Percentiles rank a stretch among this genome's conserved stretches.
Conservation (phyloP, 345 rosid genomes). For the Salix arbutifolia region DNA sequence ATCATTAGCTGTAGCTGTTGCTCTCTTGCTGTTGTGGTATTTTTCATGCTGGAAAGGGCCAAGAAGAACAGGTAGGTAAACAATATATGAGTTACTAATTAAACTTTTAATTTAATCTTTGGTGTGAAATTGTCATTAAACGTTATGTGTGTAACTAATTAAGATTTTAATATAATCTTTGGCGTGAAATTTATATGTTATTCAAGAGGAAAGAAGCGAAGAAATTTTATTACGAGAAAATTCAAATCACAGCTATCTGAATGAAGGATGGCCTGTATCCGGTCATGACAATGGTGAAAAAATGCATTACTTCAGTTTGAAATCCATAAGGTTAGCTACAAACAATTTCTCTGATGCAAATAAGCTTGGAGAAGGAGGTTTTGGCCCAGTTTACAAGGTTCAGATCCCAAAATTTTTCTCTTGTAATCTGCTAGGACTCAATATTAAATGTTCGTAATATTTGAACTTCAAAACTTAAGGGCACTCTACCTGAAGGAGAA, state of each 20-base stretch:
- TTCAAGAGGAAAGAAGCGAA: conserved; percentile 20
- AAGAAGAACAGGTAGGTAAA: conserved; percentile 21
- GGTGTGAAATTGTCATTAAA: not conserved
- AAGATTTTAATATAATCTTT: not conserved
- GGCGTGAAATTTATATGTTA: not conserved
- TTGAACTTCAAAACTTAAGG: conserved; percentile 23
- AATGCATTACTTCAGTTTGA: conserved; percentile 22
- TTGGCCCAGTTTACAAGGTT: conserved; percentile 54
- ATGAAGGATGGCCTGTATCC: conserved; percentile 2
- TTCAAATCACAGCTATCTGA: conserved; percentile 2
- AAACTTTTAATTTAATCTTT: not conserved
- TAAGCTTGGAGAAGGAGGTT: conserved; percentile 57
- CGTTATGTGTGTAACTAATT: too few species aligned
- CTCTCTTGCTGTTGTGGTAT: conserved; percentile 29
- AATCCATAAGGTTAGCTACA: conserved; percentile 30
- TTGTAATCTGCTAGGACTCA: too few species aligned
- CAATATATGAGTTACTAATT: too few species aligned
- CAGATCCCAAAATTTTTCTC: not conserved
- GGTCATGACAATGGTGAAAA: conserved; percentile 25
- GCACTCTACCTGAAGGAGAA: conserved; percentile 35
- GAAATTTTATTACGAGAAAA: conserved; percentile 21
- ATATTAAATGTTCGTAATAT: too few species aligned
- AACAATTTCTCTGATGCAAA: conserved; percentile 39
- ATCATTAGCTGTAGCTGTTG: conserved; percentile 7
- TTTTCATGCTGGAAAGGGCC: conserved; percentile 24